Conservation (phyloP, 2,329 filamentous ascomycete species). For the Epichloe typhina region DNA sequence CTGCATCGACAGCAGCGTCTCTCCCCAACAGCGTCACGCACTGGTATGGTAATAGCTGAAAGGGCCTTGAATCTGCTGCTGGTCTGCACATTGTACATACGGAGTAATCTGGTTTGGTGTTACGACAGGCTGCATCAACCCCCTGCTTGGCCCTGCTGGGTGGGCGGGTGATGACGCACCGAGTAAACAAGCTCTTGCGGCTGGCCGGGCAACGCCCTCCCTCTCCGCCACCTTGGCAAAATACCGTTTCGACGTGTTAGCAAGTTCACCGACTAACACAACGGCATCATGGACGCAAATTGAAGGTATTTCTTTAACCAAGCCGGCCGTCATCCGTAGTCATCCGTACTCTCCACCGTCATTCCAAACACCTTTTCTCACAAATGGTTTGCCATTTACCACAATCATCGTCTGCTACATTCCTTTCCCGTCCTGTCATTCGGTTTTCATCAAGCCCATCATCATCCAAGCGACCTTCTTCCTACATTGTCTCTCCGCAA, state of each 20-base stretch:
- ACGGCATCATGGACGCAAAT: background rate
- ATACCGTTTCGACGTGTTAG: background rate
- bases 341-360: background rate
- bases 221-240: background rate
- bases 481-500: no score
- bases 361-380: background rate
- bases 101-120: no score
- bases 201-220: constrained; percentile 10
- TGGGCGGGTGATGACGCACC: constrained; percentile 16
- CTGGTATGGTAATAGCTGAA: no score
- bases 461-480: background rate
- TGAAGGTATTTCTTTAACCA: background rate
- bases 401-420: background rate
- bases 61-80: no score
- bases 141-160: constrained; percentile 1
- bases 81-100: no score
- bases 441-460: background rate
- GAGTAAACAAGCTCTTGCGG: constrained; percentile 15
- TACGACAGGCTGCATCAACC: no score
- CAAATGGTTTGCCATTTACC: constrained; percentile 6
- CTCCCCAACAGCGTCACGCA: no score
- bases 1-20: background rate
- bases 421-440: no score
- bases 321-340: background rate
- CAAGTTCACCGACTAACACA: background rate